Evolutionary conservation across 805 yeast species (phyloP), one percentile per base, ranked within the genome.

Genomic region (Ascoidea rubescens): DNA sequence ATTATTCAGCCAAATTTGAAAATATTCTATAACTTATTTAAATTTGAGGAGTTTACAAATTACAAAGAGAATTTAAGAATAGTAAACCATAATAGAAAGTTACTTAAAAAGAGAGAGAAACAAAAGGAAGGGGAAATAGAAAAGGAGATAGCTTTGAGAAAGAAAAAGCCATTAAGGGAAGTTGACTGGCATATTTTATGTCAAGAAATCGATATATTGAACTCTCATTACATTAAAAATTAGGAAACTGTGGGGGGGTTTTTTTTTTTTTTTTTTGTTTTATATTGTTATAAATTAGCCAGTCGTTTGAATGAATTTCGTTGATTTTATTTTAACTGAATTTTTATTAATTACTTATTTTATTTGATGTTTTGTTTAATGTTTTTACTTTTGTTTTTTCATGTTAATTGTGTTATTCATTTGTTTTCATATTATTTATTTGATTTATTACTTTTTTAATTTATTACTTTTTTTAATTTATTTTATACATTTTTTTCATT

Each of bases 1-100:
- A 88, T 91, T 44, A 91, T 91, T 56, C 98, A 91, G 66, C 98
- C 98, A 12, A 91, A 89, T 64, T 71, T 91, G 64, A 78, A 91
- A 64, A 84, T 91, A 63, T 87, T 90, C 89, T 91, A 87, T 65
- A 97, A 91, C 62, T 71, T 91, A 56, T 78, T 87, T 63, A 83
- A 82, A 63, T 42, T 55, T 6, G 58, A 55, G 37, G 75, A 71
- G 45, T 46, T 48, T 7, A 50, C 54, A 37, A 55, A 56, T 1
- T 54, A 52, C 45, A 55, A 55, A 42, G 58, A 55, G 46, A 55
- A 55, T 31, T 48, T 52, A 21, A 51, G 52, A 28, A 52, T 54
- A 31, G 30, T 30, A 16, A 50, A 50, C n/a, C 46, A 50, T 7
- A 48, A 51, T 28, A 17, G 14, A 10, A 48, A 51, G 12, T 17